Evolutionary conservation across 352 stramenopile genomes (phyloP), one percentile per base, ranked within the genome.

Genomic region (Phytopythium kandeliae): DNA sequence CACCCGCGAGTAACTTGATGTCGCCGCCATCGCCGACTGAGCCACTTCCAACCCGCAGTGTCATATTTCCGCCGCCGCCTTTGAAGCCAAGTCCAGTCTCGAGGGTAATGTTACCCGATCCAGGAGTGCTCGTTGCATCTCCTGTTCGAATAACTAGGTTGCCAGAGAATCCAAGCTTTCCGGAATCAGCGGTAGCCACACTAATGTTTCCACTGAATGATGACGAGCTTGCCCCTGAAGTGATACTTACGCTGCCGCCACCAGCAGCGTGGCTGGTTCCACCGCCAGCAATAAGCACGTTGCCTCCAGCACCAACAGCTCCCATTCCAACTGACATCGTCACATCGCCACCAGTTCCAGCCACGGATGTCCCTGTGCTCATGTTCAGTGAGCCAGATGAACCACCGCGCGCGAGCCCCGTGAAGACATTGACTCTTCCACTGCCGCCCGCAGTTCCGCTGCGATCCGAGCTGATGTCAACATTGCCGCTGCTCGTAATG

Each of bases 51-150:
- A 85, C 63, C 12, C 47, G 48, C 4, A 92, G 45, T 2, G 62
- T 83, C 33, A 95, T 74, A 54, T 81, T 78, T 13, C 85, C 85
- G 33, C 68, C 79, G 15, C 65, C 60, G 25, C 77, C 76, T 19
- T 63, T 74, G 24, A 62, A 46, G 3, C 73, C 70, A 36, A 54
- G 63, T 19, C 84, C 85, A 43, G 79, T 92, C 19, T 48, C 37
- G 48, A 96, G n/a, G 34, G 77, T 69, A 12, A 96, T 54, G 60
- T 76, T 78, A 48, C 81, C 81, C 10, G 79, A 86, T 9, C 75
- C 71, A 26, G 69, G 69, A 36, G 53, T 51, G 24, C 60, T 66
- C 48, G 62, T 82, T 10, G 72, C 78, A 19, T 63, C 65, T 54
- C 76, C 78, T 16, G 85, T 96, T 37, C 60, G 63, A 21, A 97